Percentiles rank a stretch among this genome's conserved stretches.
Conservation (phyloP, 805 yeast genomes). For the Clavispora fructus region DNA sequence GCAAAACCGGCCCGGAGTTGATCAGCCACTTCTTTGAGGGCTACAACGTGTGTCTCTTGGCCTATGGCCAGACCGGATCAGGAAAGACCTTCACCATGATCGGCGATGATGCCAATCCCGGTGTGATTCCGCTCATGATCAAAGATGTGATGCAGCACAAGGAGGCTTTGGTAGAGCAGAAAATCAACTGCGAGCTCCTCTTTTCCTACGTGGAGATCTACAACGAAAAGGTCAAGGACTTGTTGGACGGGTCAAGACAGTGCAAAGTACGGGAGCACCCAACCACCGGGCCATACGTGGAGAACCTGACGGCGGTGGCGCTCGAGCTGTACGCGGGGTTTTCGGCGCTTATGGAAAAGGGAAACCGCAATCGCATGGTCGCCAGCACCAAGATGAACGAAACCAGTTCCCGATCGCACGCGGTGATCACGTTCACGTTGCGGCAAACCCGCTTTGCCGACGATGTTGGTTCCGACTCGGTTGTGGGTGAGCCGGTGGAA, state of each 20-base stretch:
- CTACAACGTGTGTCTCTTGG: constrained; percentile 37
- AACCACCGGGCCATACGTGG: constrained; percentile 66
- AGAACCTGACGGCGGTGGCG: constrained; percentile 49
- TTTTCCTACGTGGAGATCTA: constrained; percentile 71
- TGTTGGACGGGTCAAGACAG: constrained; percentile 32
- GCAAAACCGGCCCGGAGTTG: constrained; percentile 51
- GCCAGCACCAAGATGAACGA: constrained; percentile 74
- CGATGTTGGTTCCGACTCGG: constrained; percentile 4
- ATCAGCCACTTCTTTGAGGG: constrained; percentile 48
- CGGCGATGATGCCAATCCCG: constrained; percentile 32
- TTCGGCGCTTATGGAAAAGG: constrained; percentile 40
- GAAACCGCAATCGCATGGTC: constrained; percentile 55
- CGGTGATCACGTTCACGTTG: constrained; percentile 61
- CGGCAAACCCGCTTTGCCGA: constrained; percentile 49
- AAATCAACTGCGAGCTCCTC: constrained; percentile 34
- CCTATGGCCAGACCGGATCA: constrained; percentile 41
- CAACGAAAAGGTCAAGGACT: constrained; percentile 70
- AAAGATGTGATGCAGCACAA: constrained; percentile 45
- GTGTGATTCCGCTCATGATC: constrained; percentile 42
- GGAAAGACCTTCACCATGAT: constrained; percentile 42
- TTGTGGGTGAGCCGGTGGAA: constrained; percentile 36
- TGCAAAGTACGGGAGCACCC: constrained; percentile 64
- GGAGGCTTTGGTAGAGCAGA: constrained; percentile 30
- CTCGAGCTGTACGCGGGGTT: constrained; percentile 51
- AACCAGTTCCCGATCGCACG: constrained; percentile 73